Conservation (phyloP, 1,139 yeast species). For the Scheffersomyces insectosa region DNA sequence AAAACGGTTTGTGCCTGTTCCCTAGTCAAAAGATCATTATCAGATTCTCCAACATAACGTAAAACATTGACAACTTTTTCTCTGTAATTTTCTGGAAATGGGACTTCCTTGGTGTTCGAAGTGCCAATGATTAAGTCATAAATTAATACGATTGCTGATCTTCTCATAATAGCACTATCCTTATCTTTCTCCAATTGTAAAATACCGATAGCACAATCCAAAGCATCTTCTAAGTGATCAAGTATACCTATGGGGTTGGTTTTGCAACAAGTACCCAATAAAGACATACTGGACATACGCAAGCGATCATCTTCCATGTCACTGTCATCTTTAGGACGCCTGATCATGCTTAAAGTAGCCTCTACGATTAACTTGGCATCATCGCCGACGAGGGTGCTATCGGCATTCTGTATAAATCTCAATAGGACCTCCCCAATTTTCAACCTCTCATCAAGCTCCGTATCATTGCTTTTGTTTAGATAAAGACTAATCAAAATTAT, state of each 20-base stretch:
- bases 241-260: slow-evolving; percentile 57
- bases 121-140: slow-evolving; percentile 60
- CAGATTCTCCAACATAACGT: slow-evolving; percentile 47
- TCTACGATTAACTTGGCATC: slow-evolving; percentile 27
- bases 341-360: slow-evolving; percentile 39
- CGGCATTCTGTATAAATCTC: slow-evolving; percentile 54
- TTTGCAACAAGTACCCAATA: slow-evolving; percentile 69
- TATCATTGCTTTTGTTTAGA: slow-evolving; percentile 23
- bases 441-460: slow-evolving; percentile 62
- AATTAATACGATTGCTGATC: slow-evolving; percentile 72
- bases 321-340: slow-evolving; percentile 32
- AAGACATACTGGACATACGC: slow-evolving; percentile 84
- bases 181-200: slow-evolving; percentile 53
- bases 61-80: slow-evolving; percentile 41
- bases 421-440: slow-evolving; percentile 80
- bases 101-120: slow-evolving; percentile 40
- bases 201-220: slow-evolving; percentile 79
- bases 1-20: slow-evolving; percentile 56
- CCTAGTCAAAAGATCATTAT: slow-evolving; percentile 57
- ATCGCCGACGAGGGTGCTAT: slow-evolving; percentile 48
- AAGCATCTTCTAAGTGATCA: slow-evolving; percentile 49
- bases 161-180: slow-evolving; percentile 59
- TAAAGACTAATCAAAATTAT: slow-evolving; percentile 45
- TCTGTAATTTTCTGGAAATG: slow-evolving; percentile 51
- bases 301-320: slow-evolving; percentile 52